Evolutionary conservation across 352 stramenopile genomes (phyloP), one percentile per base, ranked within the genome.

Genomic region (Blastocystis sp.): DNA sequence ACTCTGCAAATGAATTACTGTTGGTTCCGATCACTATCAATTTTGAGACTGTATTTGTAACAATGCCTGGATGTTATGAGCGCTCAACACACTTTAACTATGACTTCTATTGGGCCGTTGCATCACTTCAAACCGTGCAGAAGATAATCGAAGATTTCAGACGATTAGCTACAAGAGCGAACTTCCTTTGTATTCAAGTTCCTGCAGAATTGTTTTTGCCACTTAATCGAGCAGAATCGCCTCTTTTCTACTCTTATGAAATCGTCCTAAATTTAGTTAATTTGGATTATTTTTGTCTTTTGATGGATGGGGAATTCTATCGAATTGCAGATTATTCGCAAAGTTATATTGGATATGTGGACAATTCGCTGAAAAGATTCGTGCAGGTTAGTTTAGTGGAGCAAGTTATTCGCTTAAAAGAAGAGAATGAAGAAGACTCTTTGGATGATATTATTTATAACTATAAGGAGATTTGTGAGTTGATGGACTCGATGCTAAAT

Each of bases 61-160:
- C 54, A 23, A 66, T 23, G 18, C 20, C 5, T 2, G 9, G 20
- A 18, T 29, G 2, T 11, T 53, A 41, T 55, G 34, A n/a, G 15
- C 39, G 11, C 7, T 11, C 23, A 26, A 23, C 54, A 29, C 29
- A 23, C 26, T 43, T 84, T 18, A 15, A 68, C 29, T 84, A 84
- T 37, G 55, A 39, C n/a, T 29, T 84, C 8, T 84, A 68, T 43
- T 84, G 73, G 73, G 73, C 73, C 9, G 73, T 84, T 20, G 73
- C 73, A 7, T 84, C 73, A 37, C 50, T 84, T n/a, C 23, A 18
- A 20, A 43, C 50, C 1, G 54, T 84, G 1, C 73, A 55, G 23
- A 50, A 45, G 39, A 13, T 84, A 3, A 61, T 84, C 23, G 73
- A 84, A 20, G 53, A 84, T 15, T 18, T 84, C 11, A 66, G n/a